Conservation (phyloP, 2,329 filamentous ascomycete species). For the Botryotinia narcissicola region DNA sequence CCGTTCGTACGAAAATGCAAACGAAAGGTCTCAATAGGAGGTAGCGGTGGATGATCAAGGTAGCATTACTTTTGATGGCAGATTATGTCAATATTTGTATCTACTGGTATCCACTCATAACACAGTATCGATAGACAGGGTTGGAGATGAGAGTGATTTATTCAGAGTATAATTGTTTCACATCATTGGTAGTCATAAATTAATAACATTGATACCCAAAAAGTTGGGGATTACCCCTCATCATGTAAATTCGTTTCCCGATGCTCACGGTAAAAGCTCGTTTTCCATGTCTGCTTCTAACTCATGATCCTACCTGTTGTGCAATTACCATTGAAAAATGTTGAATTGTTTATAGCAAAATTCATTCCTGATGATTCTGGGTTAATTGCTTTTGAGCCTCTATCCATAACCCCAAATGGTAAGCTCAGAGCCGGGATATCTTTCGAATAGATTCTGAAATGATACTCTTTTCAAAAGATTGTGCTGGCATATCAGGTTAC, state of each 20-base stretch:
- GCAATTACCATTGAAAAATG: no score
- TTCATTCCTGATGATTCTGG: neutral
- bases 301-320: neutral
- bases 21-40: slow-evolving; percentile 10
- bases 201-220: neutral
- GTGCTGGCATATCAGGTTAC: rapidly evolving
- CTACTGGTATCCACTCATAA: neutral
- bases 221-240: neutral
- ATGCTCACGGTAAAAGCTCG: no score
- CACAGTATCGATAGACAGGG: neutral
- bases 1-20: slow-evolving; percentile 29
- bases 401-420: neutral
- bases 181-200: neutral
- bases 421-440: neutral
- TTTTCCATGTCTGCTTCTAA: neutral
- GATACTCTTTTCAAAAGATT: neutral
- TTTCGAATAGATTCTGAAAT: neutral
- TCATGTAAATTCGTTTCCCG: neutral
- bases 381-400: no score
- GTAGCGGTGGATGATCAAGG: neutral
- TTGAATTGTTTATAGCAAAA: no score
- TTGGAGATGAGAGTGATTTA: neutral
- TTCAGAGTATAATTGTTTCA: neutral
- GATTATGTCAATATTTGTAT: neutral
- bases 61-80: neutral